These are phyloP conservation scores for Boletellus emodensis DNA, from an alignment of 768 basidiomycete genomes.

Conservation along the genomic window DNA sequence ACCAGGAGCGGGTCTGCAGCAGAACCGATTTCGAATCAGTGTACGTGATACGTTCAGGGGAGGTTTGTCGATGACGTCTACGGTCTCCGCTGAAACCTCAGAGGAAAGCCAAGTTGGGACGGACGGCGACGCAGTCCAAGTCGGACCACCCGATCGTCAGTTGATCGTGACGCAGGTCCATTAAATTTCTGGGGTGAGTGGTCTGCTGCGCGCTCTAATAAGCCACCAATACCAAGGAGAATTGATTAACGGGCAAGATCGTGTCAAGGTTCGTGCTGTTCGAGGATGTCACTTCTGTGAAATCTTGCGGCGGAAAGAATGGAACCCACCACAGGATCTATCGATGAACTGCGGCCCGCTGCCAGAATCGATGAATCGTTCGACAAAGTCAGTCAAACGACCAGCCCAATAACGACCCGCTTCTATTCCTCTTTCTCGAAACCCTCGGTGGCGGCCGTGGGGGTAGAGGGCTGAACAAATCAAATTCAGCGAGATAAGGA, in stretches of 20 bases:
- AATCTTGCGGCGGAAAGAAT: conserved; percentile 44
- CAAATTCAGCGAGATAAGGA: conserved; percentile 16
- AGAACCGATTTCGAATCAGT: conserved; percentile 52
- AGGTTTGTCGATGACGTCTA: not conserved
- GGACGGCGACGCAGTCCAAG: conserved; percentile 40
- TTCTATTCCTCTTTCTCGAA: conserved; percentile 49
- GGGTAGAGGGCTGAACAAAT: conserved; percentile 46
- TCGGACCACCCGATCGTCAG: conserved; percentile 32
- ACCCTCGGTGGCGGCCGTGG: conserved; percentile 44
- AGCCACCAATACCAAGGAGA: conserved; percentile 50
- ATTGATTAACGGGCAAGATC: conserved; percentile 38
- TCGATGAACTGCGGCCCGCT: conserved; percentile 50
- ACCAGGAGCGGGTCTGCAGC: conserved; percentile 49
- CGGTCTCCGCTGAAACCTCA: conserved; percentile 40
- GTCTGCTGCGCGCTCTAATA: conserved; percentile 50
- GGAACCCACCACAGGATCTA: conserved; percentile 53
- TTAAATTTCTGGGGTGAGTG: conserved; percentile 48
- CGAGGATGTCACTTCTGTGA: conserved; percentile 48
- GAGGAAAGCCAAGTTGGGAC: conserved; percentile 53
- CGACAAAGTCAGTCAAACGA: conserved; percentile 46
- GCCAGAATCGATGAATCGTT: conserved; percentile 68
- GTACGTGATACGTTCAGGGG: conserved; percentile 46
- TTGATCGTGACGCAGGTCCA: conserved; percentile 58
- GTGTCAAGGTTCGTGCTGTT: conserved; percentile 38
- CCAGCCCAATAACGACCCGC: conserved; percentile 43